A percentile compares a stretch with the other conserved stretches of the same genome.
Evolutionary conservation across 345 rosid genomes (phyloP).

Genomic region (Theobroma cacao): DNA sequence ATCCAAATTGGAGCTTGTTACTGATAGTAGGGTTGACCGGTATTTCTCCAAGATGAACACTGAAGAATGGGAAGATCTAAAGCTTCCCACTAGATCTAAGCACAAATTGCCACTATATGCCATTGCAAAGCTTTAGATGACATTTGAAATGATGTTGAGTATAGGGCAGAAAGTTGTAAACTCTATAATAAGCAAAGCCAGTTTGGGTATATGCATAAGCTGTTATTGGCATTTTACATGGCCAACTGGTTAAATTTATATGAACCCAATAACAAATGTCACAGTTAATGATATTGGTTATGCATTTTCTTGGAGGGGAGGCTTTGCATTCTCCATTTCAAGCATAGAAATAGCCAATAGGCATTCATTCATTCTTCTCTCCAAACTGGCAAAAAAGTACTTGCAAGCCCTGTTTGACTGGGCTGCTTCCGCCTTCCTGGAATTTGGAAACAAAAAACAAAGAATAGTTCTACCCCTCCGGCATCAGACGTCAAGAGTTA

Average conservation of each 20-base stretch:
- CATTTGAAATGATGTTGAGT: not conserved
- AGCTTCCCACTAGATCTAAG: constrained; percentile 48
- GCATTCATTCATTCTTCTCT: too few species aligned
- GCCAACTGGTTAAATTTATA: not conserved
- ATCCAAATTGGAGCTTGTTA: constrained; percentile 52
- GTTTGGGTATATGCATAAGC: not conserved
- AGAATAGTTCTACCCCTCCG: too few species aligned
- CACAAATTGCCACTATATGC: constrained; percentile 47
- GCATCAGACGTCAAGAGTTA: too few species aligned
- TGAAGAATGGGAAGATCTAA: constrained; percentile 65
- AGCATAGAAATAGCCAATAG: too few species aligned
- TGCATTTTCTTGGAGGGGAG: too few species aligned
- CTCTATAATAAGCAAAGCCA: not conserved
- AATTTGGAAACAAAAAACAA: too few species aligned
- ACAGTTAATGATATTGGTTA: too few species aligned
- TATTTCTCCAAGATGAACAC: constrained; percentile 60
- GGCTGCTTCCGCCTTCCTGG: too few species aligned
- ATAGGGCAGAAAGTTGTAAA: not conserved
- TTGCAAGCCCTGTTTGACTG: too few species aligned
- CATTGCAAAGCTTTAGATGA: constrained; percentile 59
- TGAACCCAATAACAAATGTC: too few species aligned
- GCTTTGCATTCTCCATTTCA: too few species aligned
- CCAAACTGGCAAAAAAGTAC: too few species aligned
- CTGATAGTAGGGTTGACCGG: constrained; percentile 51
- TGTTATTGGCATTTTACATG: not conserved